Base-by-base conservation (phyloP, 169 alveolate species). In the Plasmodium blacklocki region DNA sequence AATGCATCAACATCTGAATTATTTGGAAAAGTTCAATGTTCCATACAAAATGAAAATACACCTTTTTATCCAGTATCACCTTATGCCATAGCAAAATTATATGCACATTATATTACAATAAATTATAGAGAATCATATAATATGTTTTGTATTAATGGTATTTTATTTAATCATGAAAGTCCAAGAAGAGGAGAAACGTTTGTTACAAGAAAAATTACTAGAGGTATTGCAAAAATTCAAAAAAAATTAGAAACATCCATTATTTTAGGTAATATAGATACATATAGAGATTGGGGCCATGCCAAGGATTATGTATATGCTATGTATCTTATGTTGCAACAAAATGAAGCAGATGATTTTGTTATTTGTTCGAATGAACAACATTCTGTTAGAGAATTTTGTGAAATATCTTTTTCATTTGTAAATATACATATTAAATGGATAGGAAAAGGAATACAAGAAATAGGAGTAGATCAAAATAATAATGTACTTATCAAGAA, bases 11-110 rank as follows among this genome's bases (percentile, higher is more conserved):
- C 97, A 2, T 89, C 95, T 18, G 97, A 95, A 88, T 92, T 95
- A 93, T 95, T 64, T 74, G 97, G 96, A 19, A 68, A 86, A 54
- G 93, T 66, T 9, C 39, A 47, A 18, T 59, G 60, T 43, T 59
- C 67, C 3, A 72, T 74, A 3, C 93, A 94, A 73, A 66, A 88
- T 23, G 97, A 96, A 93, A 73, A 74, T 39, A 94, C 96, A 2
- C 97, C 97, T 11, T 96, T 96, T 92, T 91, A 94, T 63, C 98
- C 98, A 1, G 93, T 95, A n/a, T 95, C 97, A 12, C 98, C 98
- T 18, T 96, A 96, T 62, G 98, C 96, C 9, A 95, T 93, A 18
- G 89, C 96, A 49, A 95, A 95, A 91, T 70, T 94, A 50, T 85
- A 94, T 70, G 85, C 93, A 12, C 94, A 94, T 83, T 93, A 93